These are phyloP conservation scores for Coemansia sp. DNA, from an alignment of 192 early-diverging fungal species.

Conservation along the genomic window DNA sequence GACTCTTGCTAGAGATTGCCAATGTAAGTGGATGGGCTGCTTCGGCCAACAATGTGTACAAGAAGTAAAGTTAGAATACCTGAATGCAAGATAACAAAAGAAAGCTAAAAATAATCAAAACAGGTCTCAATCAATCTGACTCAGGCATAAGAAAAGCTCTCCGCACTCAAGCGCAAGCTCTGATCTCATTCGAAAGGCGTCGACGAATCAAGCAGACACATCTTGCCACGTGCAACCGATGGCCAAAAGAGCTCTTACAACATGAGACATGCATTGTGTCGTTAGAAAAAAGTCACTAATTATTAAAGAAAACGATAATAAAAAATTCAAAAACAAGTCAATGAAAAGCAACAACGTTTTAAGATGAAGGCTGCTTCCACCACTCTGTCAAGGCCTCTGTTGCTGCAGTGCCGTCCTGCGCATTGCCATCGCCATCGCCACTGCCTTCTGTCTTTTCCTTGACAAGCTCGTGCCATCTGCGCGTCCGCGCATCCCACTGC, in stretches of 20 bases:
- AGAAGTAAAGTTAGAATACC: not conserved
- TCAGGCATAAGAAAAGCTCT: too few species aligned
- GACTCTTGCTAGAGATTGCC: conserved; percentile 1
- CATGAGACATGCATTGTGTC: too few species aligned
- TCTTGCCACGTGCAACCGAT: too few species aligned
- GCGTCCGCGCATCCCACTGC: conserved; percentile 26
- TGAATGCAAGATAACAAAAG: too few species aligned
- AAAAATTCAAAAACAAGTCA: not conserved
- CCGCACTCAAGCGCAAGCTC: too few species aligned
- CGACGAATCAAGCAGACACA: too few species aligned
- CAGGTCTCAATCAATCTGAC: too few species aligned
- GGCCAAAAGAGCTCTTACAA: too few species aligned
- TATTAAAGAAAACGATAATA: conserved; percentile 1
- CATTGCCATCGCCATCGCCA: not conserved
- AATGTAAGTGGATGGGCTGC: not conserved
- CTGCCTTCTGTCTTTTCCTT: conserved; percentile 22
- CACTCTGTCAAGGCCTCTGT: conserved; percentile 24
- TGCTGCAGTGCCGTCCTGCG: conserved; percentile 3
- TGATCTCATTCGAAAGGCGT: too few species aligned
- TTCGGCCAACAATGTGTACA: conserved; percentile 17
- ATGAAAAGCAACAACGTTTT: not conserved
- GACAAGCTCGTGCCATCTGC: conserved; percentile 40
- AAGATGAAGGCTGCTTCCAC: conserved; percentile 32
- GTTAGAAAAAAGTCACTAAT: too few species aligned
- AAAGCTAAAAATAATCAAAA: too few species aligned